Evolutionary conservation across 1,284 basidiomycete genomes (phyloP), one percentile per base, ranked within the genome.

Genomic region (Leccinum subrobustum): DNA sequence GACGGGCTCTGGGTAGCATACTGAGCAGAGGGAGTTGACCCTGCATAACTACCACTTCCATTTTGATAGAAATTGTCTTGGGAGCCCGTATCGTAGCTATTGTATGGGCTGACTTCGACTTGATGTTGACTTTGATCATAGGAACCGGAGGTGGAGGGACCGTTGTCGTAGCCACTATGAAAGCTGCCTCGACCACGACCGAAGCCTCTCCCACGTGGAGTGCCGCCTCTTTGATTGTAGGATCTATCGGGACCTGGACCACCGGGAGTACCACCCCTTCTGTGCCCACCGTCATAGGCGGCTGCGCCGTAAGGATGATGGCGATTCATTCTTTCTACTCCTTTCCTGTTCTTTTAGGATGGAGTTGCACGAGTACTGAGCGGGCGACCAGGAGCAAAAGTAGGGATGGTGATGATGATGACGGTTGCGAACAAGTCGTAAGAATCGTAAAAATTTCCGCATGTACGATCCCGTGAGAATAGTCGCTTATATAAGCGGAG

Each of bases 301-400:
- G 33, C 33, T 66, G 81, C 77, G 62, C 77, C 85, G 76, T 94
- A 95, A 27, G 92, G 87, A 82, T 94, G 91, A 78, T 94, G 92
- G 68, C 91, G 89, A 77, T 91, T 91, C 91, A 93, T 92, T 58
- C 54, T 50, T 52, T 66, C 31, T 65, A 42, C 63, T 57, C 51
- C 58, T 70, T 70, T 63, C 65, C 56, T 55, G 66, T 68, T 59
- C 59, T 67, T 75, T 64, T 50, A 64, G 70, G 70, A 70, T 60
- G 70, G 64, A 60, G 67, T 65, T 68, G 68, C 60, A 71, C 68
- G 62, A 65, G 62, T 64, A 69, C 67, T 68, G 70, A 67, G 69
- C 63, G 58, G 68, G 59, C 60, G 62, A 61, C 54, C 61, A 60
- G 55, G 61, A 65, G 66, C 48, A 69, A 65, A 71, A 53, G 66